These are phyloP conservation scores for Pseudogymnoascus sp. DNA, from an alignment of 2,329 filamentous ascomycete genomes.

Conservation along the genomic window DNA sequence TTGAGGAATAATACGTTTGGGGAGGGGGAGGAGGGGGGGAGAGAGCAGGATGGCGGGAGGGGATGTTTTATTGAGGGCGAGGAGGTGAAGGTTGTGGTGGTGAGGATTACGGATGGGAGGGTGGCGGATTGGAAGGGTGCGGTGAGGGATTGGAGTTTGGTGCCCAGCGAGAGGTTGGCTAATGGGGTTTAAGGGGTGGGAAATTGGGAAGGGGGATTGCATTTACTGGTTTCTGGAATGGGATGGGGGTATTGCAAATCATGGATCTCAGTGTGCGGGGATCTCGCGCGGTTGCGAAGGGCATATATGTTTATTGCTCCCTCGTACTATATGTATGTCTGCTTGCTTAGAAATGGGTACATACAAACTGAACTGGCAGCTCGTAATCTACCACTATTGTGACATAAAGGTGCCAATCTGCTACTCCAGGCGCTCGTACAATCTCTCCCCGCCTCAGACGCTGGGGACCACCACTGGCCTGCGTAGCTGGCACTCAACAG, in stretches of 20 bases:
- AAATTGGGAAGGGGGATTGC: neutral
- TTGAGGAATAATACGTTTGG: constrained; percentile 89
- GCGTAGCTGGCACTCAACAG: neutral
- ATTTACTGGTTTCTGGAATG: neutral
- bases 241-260: neutral
- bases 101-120: constrained; percentile 75
- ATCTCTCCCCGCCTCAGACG: neutral
- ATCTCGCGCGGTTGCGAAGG: neutral
- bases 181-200: constrained; percentile 20
- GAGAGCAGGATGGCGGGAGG: constrained; percentile 44
- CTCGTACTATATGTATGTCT: neutral
- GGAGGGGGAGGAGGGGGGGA: constrained; percentile 41
- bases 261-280: neutral
- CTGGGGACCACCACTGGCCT: neutral
- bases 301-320: neutral
- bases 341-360: constrained; percentile 6
- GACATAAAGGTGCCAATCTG: constrained; percentile 5
- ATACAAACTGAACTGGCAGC: constrained; percentile 5
- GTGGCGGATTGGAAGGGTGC: constrained; percentile 95
- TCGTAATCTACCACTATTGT: constrained; percentile 4
- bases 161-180: constrained; percentile 19
- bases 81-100: constrained; percentile 81
- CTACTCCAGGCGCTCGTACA: neutral
- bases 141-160: constrained; percentile 66
- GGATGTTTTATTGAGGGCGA: constrained; percentile 71